Base-by-base conservation (phyloP, 2,329 filamentous ascomycete species). In the Tetracladium maxilliforme region DNA sequence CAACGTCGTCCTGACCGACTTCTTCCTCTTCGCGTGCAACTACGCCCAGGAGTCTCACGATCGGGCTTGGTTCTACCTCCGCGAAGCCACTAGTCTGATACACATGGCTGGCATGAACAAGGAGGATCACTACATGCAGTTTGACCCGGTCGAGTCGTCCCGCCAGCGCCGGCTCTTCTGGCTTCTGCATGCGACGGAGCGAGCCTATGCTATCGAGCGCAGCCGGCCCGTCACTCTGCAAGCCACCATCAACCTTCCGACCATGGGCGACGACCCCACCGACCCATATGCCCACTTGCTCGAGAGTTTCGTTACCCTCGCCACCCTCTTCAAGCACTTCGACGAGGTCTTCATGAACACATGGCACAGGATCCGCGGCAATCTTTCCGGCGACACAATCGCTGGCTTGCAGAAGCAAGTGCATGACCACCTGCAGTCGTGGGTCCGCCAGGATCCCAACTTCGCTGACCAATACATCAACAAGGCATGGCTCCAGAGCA, bases 31-130 rank as follows among this genome's bases (percentile, higher is more conserved):
- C 38, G 75, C 68, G 19, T 75, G 73, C 30, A 70, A 76, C 44
- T 75, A 77, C 32, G 74, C 70, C 19, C 53, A 81, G 23, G 76
- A 83, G 33, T 60, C 73, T 44, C 76, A 84, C 44, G 71, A 78
- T 33, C 72, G 73, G 45, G 79, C 78, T 2, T 87, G 80, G 79
- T 84, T 73, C 42, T 71, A 82, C 43, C 55, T 87, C 7, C 70
- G 79, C 14, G 80, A 90, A 48, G 76, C 77, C 6, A 75, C 71
- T 3, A 84, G 79, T 6, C 58, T 87, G 47, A 60, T 65, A 15
- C 61, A 70, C 37, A 64, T 75, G 38, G 47, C 57, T 15, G 60
- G 59, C 26, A 65, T 76, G 64, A 58, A 64, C 39, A 68, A 68
- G 43, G 71, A 76, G 38, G 64, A 70, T 13, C 54, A 61, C 7